phyloP scores from a whole-genome alignment of 2,329 filamentous ascomycete genomes.

The Aureobasidium leucospermi region DNA sequence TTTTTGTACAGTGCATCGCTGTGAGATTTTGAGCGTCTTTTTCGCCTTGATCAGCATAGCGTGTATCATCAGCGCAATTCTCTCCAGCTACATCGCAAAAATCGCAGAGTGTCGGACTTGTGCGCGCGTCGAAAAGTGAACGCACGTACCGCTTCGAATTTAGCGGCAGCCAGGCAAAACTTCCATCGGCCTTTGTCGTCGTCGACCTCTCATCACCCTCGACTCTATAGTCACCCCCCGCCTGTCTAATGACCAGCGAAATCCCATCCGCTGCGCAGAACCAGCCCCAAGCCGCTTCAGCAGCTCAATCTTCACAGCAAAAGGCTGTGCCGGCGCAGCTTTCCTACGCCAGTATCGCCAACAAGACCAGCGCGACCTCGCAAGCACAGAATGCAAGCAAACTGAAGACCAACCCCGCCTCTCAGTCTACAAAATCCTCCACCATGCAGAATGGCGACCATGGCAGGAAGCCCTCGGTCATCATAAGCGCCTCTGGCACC shows the following conservation, averaged over 20 bases:
- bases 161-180: conserved; percentile 12
- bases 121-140: background rate
- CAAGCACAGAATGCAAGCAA: conserved; percentile 59
- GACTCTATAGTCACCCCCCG: conserved; percentile 8
- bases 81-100: background rate
- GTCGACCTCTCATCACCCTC: conserved; percentile 14
- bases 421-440: conserved; percentile 56
- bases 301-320: conserved; percentile 44
- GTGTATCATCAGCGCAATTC: background rate
- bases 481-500: conserved; percentile 77
- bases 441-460: conserved; percentile 52
- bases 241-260: conserved; percentile 55
- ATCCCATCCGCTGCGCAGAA: conserved; percentile 42
- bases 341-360: conserved; percentile 57
- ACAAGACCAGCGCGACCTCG: conserved; percentile 40
- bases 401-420: conserved; percentile 56
- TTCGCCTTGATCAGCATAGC: background rate
- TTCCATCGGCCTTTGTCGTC: conserved; percentile 17
- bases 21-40: background rate
- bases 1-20: background rate
- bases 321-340: conserved; percentile 49
- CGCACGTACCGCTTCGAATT: background rate
- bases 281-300: conserved; percentile 42
- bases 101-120: background rate
- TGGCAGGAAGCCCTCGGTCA: conserved; percentile 79